These are phyloP conservation scores for Podila horticola DNA, from an alignment of 192 early-diverging fungal genomes.

Conservation along the genomic window DNA sequence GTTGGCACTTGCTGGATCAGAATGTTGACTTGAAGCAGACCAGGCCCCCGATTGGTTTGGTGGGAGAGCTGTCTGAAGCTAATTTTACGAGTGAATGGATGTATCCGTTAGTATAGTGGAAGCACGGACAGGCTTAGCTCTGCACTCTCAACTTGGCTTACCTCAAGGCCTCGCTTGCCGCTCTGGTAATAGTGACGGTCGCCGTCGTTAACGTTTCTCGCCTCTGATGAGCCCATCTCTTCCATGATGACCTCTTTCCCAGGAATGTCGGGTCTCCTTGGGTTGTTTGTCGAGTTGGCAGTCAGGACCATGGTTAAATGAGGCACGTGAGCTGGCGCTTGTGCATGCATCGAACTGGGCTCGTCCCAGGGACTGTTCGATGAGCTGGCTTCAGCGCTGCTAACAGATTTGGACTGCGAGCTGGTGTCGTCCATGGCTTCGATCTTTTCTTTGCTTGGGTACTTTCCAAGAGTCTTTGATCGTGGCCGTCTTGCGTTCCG, in stretches of 20 bases:
- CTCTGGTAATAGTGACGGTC: constrained; percentile 35
- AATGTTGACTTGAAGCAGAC: not conserved
- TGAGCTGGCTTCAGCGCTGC: too few relatives aligned
- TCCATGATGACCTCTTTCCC: constrained; percentile 45
- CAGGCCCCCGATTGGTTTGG: not conserved
- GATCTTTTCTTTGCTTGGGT: constrained; percentile 17
- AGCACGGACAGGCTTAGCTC: too few relatives aligned
- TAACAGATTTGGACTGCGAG: too few relatives aligned
- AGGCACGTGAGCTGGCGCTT: not conserved
- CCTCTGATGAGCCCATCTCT: constrained; percentile 44
- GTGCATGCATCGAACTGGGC: too few relatives aligned
- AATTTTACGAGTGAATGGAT: not conserved
- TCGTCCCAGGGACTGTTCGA: too few relatives aligned
- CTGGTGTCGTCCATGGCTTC: not conserved
- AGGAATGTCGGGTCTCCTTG: constrained; percentile 3
- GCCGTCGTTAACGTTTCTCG: constrained; percentile 23
- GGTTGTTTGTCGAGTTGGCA: not conserved
- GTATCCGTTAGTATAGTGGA: not conserved
- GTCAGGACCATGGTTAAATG: not conserved
- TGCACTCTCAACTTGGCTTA: not conserved
- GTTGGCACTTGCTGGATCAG: not conserved
- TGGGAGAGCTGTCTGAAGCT: not conserved
- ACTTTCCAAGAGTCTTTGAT: constrained; percentile 30
- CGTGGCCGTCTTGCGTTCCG: constrained; percentile 45
- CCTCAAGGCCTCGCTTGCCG: constrained; percentile 8